Evolutionary conservation across 768 basidiomycete genomes (phyloP).

Genomic region (Myochromella boudieri): DNA sequence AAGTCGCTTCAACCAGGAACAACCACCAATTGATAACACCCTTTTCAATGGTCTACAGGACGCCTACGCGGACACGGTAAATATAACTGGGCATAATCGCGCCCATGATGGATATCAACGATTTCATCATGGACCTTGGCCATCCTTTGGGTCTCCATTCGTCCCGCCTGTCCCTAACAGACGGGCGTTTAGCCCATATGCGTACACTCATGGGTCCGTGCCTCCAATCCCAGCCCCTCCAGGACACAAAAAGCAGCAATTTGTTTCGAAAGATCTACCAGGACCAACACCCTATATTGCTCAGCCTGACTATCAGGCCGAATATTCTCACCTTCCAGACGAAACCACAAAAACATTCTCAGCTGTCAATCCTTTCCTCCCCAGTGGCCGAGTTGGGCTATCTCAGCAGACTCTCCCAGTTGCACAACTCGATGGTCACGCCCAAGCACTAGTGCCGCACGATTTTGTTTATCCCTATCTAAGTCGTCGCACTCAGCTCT

Average conservation of each 20-base stretch:
- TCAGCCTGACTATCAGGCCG: background rate
- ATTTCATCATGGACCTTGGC: no score
- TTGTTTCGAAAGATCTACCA: background rate
- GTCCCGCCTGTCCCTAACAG: no score
- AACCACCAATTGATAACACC: no score
- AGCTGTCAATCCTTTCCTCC: conserved; percentile 17
- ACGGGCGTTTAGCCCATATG: no score
- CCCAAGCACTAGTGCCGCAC: background rate
- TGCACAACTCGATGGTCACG: background rate
- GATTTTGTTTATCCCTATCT: conserved; percentile 10
- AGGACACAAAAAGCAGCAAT: no score
- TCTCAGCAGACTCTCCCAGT: conserved; percentile 1
- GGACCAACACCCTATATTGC: background rate
- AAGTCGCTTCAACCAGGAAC: no score
- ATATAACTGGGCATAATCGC: no score
- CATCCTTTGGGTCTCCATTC: no score
- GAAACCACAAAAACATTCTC: conserved; percentile 1
- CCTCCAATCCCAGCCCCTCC: background rate
- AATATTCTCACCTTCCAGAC: background rate
- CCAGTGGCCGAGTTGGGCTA: background rate
- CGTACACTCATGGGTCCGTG: no score
- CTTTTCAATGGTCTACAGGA: no score
- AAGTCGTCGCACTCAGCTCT: conserved; percentile 40
- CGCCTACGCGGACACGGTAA: no score
- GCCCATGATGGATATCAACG: no score